phyloP scores from a whole-genome alignment of 2,329 filamentous ascomycete genomes.

The Fusarium sp. region DNA sequence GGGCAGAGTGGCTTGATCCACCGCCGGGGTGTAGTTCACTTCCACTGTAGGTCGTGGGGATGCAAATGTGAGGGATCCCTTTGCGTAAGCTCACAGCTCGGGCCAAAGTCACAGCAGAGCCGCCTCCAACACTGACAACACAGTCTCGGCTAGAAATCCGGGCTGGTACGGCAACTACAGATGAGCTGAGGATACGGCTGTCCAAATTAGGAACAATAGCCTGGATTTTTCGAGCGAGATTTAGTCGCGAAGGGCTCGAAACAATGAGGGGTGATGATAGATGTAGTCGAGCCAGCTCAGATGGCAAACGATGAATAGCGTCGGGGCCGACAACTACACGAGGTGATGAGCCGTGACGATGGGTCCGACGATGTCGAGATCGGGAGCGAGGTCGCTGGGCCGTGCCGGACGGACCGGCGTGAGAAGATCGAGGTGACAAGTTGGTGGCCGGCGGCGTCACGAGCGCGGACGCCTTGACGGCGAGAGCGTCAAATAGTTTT shows the following conservation, averaged over 20 bases:
- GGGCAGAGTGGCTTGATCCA: constrained; percentile 3
- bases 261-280: constrained; percentile 57
- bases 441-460: constrained; percentile 38
- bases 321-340: constrained; percentile 56
- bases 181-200: constrained; percentile 54
- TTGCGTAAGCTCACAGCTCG: constrained; percentile 69
- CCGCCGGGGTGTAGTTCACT: constrained; percentile 64
- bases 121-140: constrained; percentile 74
- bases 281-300: constrained; percentile 54
- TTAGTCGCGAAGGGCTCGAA: constrained; percentile 57
- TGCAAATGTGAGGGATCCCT: constrained; percentile 70
- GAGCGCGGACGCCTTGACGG: constrained; percentile 34
- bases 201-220: constrained; percentile 54
- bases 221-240: constrained; percentile 54
- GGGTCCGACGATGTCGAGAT: constrained; percentile 6
- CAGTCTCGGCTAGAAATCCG: constrained; percentile 63
- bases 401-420: constrained; percentile 11
- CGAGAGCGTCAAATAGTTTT: constrained; percentile 29
- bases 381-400: constrained; percentile 15
- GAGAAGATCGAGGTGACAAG: constrained; percentile 34
- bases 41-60: constrained; percentile 72
- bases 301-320: constrained; percentile 52
- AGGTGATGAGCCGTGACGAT: constrained; percentile 41
- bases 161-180: constrained; percentile 42
- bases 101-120: constrained; percentile 73